Conservation (phyloP, 306 rosid species). For the Lotus japonicus region DNA sequence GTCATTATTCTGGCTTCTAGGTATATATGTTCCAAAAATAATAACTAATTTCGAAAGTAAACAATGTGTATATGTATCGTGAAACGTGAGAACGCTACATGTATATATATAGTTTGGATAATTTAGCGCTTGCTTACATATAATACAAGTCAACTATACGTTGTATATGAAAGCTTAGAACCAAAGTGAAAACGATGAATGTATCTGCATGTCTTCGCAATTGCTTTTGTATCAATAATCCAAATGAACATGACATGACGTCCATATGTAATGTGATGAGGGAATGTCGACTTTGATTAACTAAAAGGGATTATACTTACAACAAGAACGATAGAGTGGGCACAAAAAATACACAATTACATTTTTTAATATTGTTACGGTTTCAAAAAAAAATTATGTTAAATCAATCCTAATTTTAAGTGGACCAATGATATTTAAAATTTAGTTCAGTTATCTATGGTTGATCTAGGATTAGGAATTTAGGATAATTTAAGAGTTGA, state of each 20-base stretch:
- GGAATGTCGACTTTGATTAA: neutral
- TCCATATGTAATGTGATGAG: neutral
- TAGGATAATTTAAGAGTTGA: too few species aligned
- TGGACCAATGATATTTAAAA: too few species aligned
- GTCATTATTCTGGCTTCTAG: neutral
- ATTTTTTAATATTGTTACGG: too few species aligned
- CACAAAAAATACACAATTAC: too few species aligned
- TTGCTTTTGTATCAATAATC: neutral
- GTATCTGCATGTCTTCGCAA: slow-evolving; percentile 3
- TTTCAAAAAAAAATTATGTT: too few species aligned
- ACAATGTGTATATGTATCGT: too few species aligned
- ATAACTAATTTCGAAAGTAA: neutral
- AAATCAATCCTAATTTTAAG: too few species aligned
- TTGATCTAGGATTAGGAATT: too few species aligned
- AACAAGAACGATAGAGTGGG: too few species aligned
- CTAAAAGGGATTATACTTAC: slow-evolving; percentile 3
- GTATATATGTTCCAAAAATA: neutral
- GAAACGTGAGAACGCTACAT: neutral
- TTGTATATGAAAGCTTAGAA: neutral
- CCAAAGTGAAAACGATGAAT: slow-evolving; percentile 7
- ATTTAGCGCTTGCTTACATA: slow-evolving; percentile 3
- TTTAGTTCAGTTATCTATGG: too few species aligned
- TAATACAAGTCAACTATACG: neutral
- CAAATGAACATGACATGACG: neutral
- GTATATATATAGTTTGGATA: slow-evolving; percentile 4